These are phyloP conservation scores for Pseudogymnoascus pannorum DNA, from an alignment of 2,329 filamentous ascomycete genomes.

Conservation along the genomic window DNA sequence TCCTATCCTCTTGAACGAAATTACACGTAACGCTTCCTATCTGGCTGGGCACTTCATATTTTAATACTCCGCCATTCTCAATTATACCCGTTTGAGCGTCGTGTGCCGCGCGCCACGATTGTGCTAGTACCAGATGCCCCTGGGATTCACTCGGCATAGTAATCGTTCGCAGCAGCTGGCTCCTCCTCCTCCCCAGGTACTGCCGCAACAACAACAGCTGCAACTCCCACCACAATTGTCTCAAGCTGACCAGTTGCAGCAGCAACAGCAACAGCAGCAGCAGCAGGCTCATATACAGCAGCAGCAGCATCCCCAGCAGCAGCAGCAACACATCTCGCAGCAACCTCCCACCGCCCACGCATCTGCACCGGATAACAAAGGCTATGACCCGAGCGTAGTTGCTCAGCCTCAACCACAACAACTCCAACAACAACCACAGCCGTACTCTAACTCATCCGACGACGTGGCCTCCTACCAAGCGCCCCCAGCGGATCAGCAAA, in stretches of 20 bases:
- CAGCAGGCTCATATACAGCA: slow-evolving; percentile 20
- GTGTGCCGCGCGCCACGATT: slow-evolving; percentile 23
- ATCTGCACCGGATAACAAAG: slow-evolving; percentile 21
- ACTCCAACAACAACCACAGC: background rate
- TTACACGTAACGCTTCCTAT: background rate
- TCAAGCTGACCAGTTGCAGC: slow-evolving; percentile 13
- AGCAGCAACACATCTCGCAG: slow-evolving; percentile 15
- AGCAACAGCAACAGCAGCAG: slow-evolving; percentile 13
- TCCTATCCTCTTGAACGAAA: background rate
- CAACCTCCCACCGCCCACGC: background rate
- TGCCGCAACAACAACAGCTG: slow-evolving; percentile 11
- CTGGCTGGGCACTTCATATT: background rate
- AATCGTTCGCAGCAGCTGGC: slow-evolving; percentile 30
- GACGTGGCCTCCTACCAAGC: background rate
- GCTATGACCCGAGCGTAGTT: slow-evolving; percentile 17
- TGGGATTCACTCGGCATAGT: slow-evolving; percentile 25
- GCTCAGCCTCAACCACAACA: slow-evolving; percentile 22
- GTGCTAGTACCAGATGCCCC: slow-evolving; percentile 25
- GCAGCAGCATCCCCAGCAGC: slow-evolving; percentile 22
- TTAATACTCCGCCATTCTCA: background rate
- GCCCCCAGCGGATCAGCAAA: slow-evolving; percentile 1
- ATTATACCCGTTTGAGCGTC: slow-evolving; percentile 14
- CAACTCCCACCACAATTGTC: slow-evolving; percentile 13
- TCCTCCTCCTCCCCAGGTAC: slow-evolving; percentile 11
- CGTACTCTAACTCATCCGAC: background rate